Evolutionary conservation across 306 rosid species (phyloP).

Genomic region (Ziziphus jujuba): DNA sequence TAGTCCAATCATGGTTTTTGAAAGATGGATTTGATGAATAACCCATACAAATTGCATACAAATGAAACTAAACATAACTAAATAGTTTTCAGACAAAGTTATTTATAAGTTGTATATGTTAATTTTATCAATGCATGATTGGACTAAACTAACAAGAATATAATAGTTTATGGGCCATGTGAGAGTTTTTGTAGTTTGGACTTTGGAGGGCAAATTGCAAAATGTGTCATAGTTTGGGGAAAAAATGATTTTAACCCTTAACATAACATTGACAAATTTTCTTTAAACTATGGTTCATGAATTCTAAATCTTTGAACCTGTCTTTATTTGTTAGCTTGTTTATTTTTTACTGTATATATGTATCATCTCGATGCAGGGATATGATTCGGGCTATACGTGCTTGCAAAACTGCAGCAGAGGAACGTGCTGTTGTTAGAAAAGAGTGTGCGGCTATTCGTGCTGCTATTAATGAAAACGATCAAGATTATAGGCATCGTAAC

Average conservation of each 20-base stretch:
- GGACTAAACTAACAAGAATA: too few relatives aligned
- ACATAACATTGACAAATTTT: slow-evolving; percentile 8
- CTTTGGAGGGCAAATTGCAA: too few relatives aligned
- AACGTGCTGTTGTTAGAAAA: slow-evolving; percentile 93
- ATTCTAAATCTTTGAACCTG: neutral
- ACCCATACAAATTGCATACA: too few relatives aligned
- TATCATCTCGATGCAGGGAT: slow-evolving; percentile 61
- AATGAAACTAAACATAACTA: too few relatives aligned
- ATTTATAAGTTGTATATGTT: too few relatives aligned
- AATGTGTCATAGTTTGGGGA: too few relatives aligned
- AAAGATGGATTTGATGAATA: too few relatives aligned
- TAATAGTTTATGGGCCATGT: too few relatives aligned
- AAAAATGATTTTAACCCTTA: neutral
- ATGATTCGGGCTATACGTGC: slow-evolving; percentile 99
- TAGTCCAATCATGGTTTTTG: too few relatives aligned
- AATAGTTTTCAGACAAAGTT: too few relatives aligned
- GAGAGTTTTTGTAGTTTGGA: too few relatives aligned
- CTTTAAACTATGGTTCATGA: slow-evolving; percentile 12
- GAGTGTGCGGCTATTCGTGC: slow-evolving; percentile 99
- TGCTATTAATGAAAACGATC: slow-evolving; percentile 85
- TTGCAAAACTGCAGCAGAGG: slow-evolving; percentile 99
- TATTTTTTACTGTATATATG: slow-evolving; percentile 13
- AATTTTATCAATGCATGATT: too few relatives aligned
- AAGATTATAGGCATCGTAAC: slow-evolving; percentile 85
- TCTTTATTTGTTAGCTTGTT: neutral